Evolutionary conservation across 441 rosid species (phyloP), one percentile per base, ranked within the genome.

Genomic region (Theobroma grandiflorum): DNA sequence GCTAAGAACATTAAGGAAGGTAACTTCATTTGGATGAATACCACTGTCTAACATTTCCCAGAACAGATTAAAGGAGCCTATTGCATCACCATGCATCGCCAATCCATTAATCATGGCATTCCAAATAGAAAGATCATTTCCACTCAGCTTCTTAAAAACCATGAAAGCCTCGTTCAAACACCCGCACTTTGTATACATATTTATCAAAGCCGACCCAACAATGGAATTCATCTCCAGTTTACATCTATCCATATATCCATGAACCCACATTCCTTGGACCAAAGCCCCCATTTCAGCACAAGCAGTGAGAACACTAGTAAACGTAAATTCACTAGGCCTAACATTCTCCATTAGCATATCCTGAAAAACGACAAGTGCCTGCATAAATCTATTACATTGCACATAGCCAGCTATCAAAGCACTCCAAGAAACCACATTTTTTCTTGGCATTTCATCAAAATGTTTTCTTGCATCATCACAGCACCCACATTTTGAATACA

Each of bases 141-240:
- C 15, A 53, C 78, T 76, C 63, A 85, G 75, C 20, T 72, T 83
- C 61, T 85, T 62, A 16, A 85, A 85, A 43, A 87, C 78, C 62
- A 52, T 26, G 42, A 75, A 77, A 49, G 88, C 89, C 69, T 83
- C 86, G 11, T 49, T 53, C 16, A 85, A 37, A 35, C 84, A 83
- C 18, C 89, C 89, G 42, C 89, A 85, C 67, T 87, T 85, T 15
- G 84, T 59, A 77, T 87, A 85, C 89, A 87, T 83, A 74, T 85
- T 79, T 77, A 87, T 83, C 78, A 87, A 53, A 0, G 85, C 82
- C 9, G 89, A 78, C 72, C 81, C 87, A 2, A 80, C 74, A 3
- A 42, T 71, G 7, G 85, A 73, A 72, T 78, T 82, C 67, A 84
- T 49, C 8, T 75, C 83, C 22, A 82, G 38, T 16, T 68, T 72